Base-by-base conservation (phyloP, 495 filamentous ascomycete genomes). In the Penicillium subrubescens region DNA sequence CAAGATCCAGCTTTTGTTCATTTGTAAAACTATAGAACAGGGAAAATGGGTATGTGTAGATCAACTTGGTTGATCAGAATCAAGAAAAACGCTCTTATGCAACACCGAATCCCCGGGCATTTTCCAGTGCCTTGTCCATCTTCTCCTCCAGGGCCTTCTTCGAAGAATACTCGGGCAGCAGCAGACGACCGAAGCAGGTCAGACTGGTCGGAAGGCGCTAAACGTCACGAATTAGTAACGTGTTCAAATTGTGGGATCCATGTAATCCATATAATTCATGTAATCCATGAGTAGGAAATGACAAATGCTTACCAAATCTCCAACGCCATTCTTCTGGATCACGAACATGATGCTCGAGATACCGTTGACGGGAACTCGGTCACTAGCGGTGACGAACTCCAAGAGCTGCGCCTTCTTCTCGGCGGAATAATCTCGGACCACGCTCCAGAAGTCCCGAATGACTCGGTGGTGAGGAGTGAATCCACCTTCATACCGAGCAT, bases 341-440 rank as follows among this genome's bases (percentile, higher is more conserved):
- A 89, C 84, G 74, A 99, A 98, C 77, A 88, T 86, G 52, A 97
- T 80, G 63, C 88, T 91, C 63, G 83, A 82, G 63, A 92, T 84
- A 12, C 94, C 94, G 41, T 89, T 92, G 1, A 96, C 90, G 0
- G 95, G 95, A 7, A 98, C 82, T 10, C 95, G 87, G 73, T 97
- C 93, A 74, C 89, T 94, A 5, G 93, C 93, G 25, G 95, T 99
- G 25, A 98, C 94, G 66, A 99, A 99, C 73, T 97, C 93, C 59
- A 99, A 81, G 53, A 99, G 79, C 35, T 86, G 82, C 70, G 89
- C 88, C 79, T 88, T 87, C 53, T 83, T 83, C n/a, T 89, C 80
- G 35, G 70, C 67, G 4, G 88, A 81, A 72, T 88, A 97, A 8
- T 72, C 67, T 60, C 83, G 85, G 7, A 94, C 88, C 10, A 97